Conservation (phyloP, 345 rosid genomes). For the Dipteronia sinensis region DNA sequence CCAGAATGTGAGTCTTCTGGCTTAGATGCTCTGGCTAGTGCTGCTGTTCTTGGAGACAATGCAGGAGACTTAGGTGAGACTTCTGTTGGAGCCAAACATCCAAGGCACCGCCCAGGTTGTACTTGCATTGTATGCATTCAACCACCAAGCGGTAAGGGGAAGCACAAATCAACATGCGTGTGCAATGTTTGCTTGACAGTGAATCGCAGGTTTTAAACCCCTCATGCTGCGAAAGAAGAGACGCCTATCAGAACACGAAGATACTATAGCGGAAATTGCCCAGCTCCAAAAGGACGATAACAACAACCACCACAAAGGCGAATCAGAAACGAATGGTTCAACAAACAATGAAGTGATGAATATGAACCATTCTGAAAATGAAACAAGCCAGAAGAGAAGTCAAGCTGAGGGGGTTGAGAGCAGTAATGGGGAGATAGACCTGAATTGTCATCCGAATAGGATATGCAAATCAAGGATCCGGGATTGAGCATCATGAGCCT, state of each 20-base stretch:
- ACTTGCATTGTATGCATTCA: constrained; percentile 97
- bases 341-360: constrained; percentile 13
- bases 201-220: constrained; percentile 85
- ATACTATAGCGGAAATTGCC: constrained; percentile 29
- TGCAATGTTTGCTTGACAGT: constrained; percentile 95
- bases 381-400: constrained; percentile 34
- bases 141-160: constrained; percentile 96
- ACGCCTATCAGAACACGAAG: constrained; percentile 69
- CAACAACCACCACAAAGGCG: constrained; percentile 28
- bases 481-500: constrained; percentile 30
- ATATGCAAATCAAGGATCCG: constrained; percentile 29
- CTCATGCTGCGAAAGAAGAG: constrained; percentile 87
- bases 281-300: constrained; percentile 30
- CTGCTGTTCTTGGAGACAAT: constrained; percentile 71
- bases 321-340: constrained; percentile 31
- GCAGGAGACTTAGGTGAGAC: constrained; percentile 46
- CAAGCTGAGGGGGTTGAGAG: constrained; percentile 42
- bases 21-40: constrained; percentile 84
- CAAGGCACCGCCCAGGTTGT: constrained; percentile 94
- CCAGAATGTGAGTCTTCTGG: constrained; percentile 57
- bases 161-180: constrained; percentile 73
- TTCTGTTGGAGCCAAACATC: constrained; percentile 83
- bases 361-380: constrained; percentile 33
- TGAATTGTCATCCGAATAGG: constrained; percentile 55
- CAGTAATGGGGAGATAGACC: constrained; percentile 50